Base-by-base conservation (phyloP, 257 asterid genomes). In the Fraxinus quadrangulata region DNA sequence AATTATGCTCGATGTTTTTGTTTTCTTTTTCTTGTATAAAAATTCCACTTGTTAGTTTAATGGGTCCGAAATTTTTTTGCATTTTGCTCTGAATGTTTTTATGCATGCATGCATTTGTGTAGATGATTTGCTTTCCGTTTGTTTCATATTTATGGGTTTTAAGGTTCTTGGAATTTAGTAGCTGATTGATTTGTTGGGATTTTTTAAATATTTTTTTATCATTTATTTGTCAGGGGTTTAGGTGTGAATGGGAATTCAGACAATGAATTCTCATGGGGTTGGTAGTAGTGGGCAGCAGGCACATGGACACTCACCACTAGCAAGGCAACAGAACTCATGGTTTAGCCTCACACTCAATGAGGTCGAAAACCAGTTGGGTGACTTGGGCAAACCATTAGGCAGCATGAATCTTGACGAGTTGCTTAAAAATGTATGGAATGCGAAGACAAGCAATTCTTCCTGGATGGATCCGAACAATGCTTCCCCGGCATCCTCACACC, bases 341-440 rank as follows among this genome's bases (percentile, higher is more conserved):
- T 87, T 89, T 86, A 79, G 86, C 79, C 86, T 88, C 76, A 91
- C 96, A 11, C 87, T 93, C 4, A 82, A 83, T 39, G 85, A 89
- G 83, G 90, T 91, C 28, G 85, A 83, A 79, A 89, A 70, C 74
- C 94, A 81, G 71, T 90, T 91, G 72, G 86, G 87, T 13, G 75
- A 84, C 51, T 84, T 88, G 75, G 90, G 90, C 24, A 93, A 91
- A 65, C 92, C 93, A 28, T 78, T 87, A 59, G 96, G 93, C 70
- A 85, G 85, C 80, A 88, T 91, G 97, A 90, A 86, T 76, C 81
- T 91, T 2, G 97, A 90, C 67, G 94, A 93, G 75, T 81, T 92
- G 83, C 90, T 91, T 45, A 85, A 85, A 79, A 89, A 82, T 80
- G 86, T 90, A 19, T 90, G 86, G 86, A 69, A 84, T 63, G 82